These are phyloP conservation scores for Ceratobasidium papillatum DNA, from an alignment of 1,284 basidiomycete species.

Conservation along the genomic window DNA sequence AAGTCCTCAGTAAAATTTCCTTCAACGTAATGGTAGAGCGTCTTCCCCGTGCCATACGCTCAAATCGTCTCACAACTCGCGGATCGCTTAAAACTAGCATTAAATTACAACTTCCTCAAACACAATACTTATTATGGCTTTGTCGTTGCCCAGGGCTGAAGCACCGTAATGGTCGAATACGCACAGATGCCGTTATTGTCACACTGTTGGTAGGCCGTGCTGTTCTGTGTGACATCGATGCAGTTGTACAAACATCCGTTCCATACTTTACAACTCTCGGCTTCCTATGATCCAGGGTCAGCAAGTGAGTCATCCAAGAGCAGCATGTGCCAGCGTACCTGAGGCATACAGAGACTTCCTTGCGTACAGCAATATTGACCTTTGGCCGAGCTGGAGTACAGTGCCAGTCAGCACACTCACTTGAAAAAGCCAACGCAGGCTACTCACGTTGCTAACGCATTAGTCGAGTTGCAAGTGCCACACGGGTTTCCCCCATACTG, in stretches of 20 bases:
- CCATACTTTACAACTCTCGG: background rate
- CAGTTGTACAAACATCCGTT: constrained; percentile 16
- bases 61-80: too few species aligned
- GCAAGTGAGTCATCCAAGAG: too few species aligned
- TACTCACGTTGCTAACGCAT: background rate
- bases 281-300: background rate
- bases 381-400: background rate
- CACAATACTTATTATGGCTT: too few species aligned
- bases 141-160: background rate
- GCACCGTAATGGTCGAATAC: constrained; percentile 1
- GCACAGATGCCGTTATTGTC: background rate
- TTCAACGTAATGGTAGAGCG: too few species aligned
- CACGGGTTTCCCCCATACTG: constrained; percentile 14
- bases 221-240: background rate
- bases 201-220: background rate
- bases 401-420: too few species aligned
- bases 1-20: too few species aligned
- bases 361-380: background rate
- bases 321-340: background rate
- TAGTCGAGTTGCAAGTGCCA: background rate
- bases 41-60: too few species aligned
- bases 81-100: too few species aligned
- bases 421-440: background rate
- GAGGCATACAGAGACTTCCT: background rate
- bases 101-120: too few species aligned